Base-by-base conservation (phyloP, 768 basidiomycete genomes). In the Suillus ampliporus region DNA sequence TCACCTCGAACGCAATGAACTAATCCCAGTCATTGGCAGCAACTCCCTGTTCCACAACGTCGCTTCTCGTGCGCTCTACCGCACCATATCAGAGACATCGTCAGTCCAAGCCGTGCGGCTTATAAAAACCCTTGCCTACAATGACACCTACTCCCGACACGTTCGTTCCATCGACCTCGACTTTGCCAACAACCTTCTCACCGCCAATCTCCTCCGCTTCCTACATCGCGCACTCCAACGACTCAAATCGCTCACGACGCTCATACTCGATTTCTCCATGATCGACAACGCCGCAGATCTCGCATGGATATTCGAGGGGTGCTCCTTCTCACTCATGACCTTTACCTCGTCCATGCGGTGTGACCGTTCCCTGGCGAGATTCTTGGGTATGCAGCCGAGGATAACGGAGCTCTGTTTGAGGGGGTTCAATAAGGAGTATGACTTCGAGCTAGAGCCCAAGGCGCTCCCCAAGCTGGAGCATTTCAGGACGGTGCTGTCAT, bases 261-360 rank as follows among this genome's bases (percentile, higher is more conserved):
- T 89, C 43, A 72, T 71, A 44, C 77, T 89, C 65, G 87, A 89
- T 59, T 77, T 88, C 59, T 68, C 85, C 68, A 17, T 65, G 5
- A 61, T 46, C 5, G 75, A 79, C 65, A 75, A 70, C 60, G 35
- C 77, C 72, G 59, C 68, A 65, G 5, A 73, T 35, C 77, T 83
- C 3, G 73, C 80, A 4, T 86, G 86, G 85, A 74, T 88, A 35
- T 80, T 88, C 50, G 68, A 76, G 7, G 75, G 72, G 8, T 79
- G 80, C 68, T 62, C 77, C 11, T 84, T 86, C 65, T 72, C 73
- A 6, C 78, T 90, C 35, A 66, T 69, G n/a, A 67, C 76, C 0
- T 80, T 89, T 66, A 78, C 83, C 11, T 88, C 86, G 0, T 85
- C 87, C 19, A 80, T 87, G 72, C 80, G 81, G n/a, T 87, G 82